Evolutionary conservation across 2,329 filamentous ascomycete species (phyloP).

Genomic region (Stemphylium beticola): DNA sequence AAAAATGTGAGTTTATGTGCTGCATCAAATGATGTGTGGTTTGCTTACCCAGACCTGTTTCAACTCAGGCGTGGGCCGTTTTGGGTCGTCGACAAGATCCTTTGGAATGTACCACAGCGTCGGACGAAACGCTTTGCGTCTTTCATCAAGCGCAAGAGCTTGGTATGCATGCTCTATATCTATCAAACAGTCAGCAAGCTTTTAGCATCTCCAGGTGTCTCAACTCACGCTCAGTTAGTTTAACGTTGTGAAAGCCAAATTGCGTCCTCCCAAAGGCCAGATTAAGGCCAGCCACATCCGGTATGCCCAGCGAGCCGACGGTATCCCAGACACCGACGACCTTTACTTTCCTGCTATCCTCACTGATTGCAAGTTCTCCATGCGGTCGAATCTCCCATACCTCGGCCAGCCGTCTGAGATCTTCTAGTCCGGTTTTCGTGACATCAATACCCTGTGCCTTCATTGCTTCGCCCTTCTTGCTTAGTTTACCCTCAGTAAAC

Average conservation of each 20-base stretch:
- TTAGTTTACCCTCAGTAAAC: constrained; percentile 47
- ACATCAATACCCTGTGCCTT: constrained; percentile 16
- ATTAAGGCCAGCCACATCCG: constrained; percentile 48
- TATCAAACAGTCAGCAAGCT: constrained; percentile 35
- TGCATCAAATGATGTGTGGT: fast-evolving
- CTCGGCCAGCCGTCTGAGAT: constrained; percentile 32
- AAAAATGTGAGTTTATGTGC: not conserved
- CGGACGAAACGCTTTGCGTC: constrained; percentile 58
- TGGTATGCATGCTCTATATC: constrained; percentile 61
- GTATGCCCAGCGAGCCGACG: constrained; percentile 54
- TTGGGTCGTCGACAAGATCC: constrained; percentile 37
- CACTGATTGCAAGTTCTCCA: constrained; percentile 25
- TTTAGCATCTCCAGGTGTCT: not conserved
- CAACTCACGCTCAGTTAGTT: constrained; percentile 41
- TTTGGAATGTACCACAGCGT: constrained; percentile 57
- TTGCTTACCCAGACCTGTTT: constrained; percentile 57
- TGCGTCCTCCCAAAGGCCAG: constrained; percentile 26
- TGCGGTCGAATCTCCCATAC: constrained; percentile 47
- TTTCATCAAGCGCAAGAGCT: constrained; percentile 61
- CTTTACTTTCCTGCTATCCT: constrained; percentile 44
- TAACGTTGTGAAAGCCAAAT: constrained; percentile 45
- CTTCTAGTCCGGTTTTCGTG: constrained; percentile 15
- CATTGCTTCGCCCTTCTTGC: constrained; percentile 25
- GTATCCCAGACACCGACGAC: constrained; percentile 59
- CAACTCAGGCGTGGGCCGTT: constrained; percentile 42